Base-by-base conservation (phyloP, 2,329 filamentous ascomycete species). In the Mycosphaerella sp. region DNA sequence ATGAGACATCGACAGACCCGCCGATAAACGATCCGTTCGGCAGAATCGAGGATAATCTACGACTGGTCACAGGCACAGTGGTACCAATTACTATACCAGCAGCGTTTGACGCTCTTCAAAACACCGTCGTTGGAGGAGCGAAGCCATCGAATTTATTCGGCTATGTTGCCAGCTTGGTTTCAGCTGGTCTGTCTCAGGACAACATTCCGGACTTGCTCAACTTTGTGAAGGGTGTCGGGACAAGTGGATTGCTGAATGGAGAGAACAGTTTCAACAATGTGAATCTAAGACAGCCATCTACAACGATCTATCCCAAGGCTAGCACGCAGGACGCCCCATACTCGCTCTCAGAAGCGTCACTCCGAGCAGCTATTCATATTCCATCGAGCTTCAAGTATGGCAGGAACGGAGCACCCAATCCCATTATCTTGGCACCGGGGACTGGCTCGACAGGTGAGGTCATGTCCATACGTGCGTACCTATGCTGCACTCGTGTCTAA, bases 401-500 rank as follows among this genome's bases (percentile, higher is more conserved):
- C 8, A 60, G 68, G n/a, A 18, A 14, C 21, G 55, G 55, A 9
- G 72, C 72, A 18, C 50, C 55, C 3, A 58, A 56, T 13, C 76
- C 76, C 0, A 69, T 80, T 13, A 68, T 80, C 12, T 68, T 81
- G 10, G 68, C 80, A 2, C 76, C 76, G 4, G 77, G 77, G 2
- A 80, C 78, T 0, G 75, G 72, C 8, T 58, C 70, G 28, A 74
- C 73, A n/a, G 77, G 42, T 44, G 18, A 44, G 42, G 2, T 16
- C 8, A 16, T 5, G 18, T 27, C 17, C 10, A 13, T 18, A 25
- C 17, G 39, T n/a, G 13, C 3, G 5, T 27, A 17, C 4, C 9
- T 25, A 2, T 21, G 21, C 21, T 21, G 39, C 12, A 6, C 16
- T 25, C 21, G 3, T n/a, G 2, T 16, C 42, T 44, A 18, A 44